Evolutionary conservation across 1,284 basidiomycete species (phyloP).

Genomic region (Naganishia albida): DNA sequence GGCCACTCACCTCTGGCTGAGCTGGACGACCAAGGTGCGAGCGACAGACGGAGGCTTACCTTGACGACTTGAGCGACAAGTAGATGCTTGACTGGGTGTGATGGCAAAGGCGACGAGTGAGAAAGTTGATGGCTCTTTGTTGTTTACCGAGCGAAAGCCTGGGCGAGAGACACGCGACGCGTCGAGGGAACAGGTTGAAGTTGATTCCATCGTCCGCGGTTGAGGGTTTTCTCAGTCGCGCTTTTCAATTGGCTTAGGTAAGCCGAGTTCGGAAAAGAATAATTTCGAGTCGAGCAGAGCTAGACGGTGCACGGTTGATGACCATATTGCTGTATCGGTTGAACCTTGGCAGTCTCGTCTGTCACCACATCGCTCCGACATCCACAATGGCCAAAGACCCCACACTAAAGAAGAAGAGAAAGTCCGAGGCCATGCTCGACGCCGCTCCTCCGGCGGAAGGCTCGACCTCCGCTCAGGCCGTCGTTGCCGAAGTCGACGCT

Average conservation of each 20-base stretch:
- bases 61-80: constrained; percentile 22
- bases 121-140: constrained; percentile 24
- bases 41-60: constrained; percentile 23
- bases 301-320: not conserved
- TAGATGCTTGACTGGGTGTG: not conserved
- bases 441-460: constrained; percentile 40
- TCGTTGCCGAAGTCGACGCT: constrained; percentile 48
- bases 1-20: constrained; percentile 25
- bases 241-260: not conserved
- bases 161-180: constrained; percentile 6
- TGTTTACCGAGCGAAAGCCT: constrained; percentile 4
- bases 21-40: constrained; percentile 21
- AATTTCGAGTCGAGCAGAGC: not conserved
- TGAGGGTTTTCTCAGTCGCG: too few relatives aligned
- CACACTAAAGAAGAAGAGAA: constrained; percentile 55
- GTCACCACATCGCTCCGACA: not conserved
- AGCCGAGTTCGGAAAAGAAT: not conserved
- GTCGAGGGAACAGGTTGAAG: not conserved
- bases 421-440: constrained; percentile 50
- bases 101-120: not conserved
- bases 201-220: constrained; percentile 2
- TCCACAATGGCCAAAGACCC: constrained; percentile 50
- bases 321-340: not conserved
- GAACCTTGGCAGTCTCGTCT: not conserved
- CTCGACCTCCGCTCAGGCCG: constrained; percentile 47